These are phyloP conservation scores for Delonix regia DNA, from an alignment of 306 rosid genomes.

Conservation along the genomic window DNA sequence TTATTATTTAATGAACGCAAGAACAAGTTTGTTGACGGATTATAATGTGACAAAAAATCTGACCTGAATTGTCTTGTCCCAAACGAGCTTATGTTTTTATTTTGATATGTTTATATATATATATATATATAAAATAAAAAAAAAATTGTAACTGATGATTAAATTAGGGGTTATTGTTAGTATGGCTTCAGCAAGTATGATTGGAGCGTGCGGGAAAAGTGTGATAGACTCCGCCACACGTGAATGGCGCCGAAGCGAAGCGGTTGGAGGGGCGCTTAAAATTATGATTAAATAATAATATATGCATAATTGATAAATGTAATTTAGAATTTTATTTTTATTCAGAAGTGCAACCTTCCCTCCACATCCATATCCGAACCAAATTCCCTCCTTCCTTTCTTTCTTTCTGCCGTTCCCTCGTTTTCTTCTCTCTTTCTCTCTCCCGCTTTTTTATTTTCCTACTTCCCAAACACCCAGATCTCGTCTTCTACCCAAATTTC, in stretches of 20 bases:
- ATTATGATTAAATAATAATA: background rate
- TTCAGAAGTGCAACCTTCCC: slow-evolving; percentile 73
- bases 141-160: no score
- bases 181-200: background rate
- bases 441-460: slow-evolving; percentile 69
- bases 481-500: slow-evolving; percentile 26
- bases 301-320: background rate
- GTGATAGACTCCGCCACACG: background rate
- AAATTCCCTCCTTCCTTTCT: slow-evolving; percentile 80
- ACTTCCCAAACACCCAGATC: slow-evolving; percentile 66
- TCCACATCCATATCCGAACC: slow-evolving; percentile 95
- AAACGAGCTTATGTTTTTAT: background rate
- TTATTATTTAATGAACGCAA: background rate
- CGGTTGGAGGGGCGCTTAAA: background rate
- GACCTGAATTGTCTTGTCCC: background rate
- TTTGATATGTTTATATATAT: no score
- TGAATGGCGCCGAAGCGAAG: slow-evolving; percentile 29
- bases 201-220: background rate
- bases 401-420: slow-evolving; percentile 61
- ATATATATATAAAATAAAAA: no score
- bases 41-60: background rate
- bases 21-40: background rate
- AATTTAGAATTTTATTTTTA: background rate
- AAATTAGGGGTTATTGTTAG: background rate
- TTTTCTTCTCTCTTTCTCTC: slow-evolving; percentile 70